A percentile compares a stretch with the other conserved stretches of the same genome.
These are phyloP conservation scores for Dillenia suffruticosa DNA, from an alignment of 164 flowering plant species.

Conservation along the genomic window DNA sequence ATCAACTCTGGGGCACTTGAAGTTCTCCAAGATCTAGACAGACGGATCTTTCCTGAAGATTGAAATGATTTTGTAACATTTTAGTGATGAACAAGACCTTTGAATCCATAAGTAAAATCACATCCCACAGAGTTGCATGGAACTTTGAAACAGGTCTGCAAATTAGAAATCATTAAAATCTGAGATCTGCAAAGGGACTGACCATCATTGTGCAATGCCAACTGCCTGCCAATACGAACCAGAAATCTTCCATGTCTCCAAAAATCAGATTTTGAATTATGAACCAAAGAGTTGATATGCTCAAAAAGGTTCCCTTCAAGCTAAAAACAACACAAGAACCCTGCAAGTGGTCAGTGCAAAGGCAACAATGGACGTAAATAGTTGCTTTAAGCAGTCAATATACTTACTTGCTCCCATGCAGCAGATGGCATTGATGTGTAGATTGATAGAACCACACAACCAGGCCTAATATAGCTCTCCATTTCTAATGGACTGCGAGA, in stretches of 20 bases:
- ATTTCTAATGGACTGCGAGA: constrained; percentile 83
- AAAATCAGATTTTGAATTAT: constrained; percentile 47
- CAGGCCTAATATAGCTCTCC: constrained; percentile 96
- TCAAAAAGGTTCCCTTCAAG: constrained; percentile 59
- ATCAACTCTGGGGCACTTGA: constrained; percentile 71
- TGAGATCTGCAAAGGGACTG: constrained; percentile 6
- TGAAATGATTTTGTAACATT: constrained; percentile 3
- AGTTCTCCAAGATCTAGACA: constrained; percentile 66
- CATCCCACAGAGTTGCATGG: neutral
- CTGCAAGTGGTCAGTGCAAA: constrained; percentile 23
- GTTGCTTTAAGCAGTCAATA: constrained; percentile 1
- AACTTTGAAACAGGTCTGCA: neutral
- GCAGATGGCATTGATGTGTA: constrained; percentile 62
- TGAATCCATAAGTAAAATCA: neutral
- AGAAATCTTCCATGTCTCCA: constrained; percentile 84
- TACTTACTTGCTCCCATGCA: constrained; percentile 84
- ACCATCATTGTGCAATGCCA: constrained; percentile 83
- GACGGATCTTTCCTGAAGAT: constrained; percentile 57
- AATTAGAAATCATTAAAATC: neutral
- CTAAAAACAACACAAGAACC: constrained; percentile 21
- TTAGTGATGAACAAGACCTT: constrained; percentile 5
- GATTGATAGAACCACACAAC: constrained; percentile 78
- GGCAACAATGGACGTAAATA: neutral
- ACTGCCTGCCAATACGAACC: constrained; percentile 49
- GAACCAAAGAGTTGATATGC: constrained; percentile 41